Evolutionary conservation across 1,139 yeast species (phyloP).

Genomic region (Saccharomycopsis phalli): DNA sequence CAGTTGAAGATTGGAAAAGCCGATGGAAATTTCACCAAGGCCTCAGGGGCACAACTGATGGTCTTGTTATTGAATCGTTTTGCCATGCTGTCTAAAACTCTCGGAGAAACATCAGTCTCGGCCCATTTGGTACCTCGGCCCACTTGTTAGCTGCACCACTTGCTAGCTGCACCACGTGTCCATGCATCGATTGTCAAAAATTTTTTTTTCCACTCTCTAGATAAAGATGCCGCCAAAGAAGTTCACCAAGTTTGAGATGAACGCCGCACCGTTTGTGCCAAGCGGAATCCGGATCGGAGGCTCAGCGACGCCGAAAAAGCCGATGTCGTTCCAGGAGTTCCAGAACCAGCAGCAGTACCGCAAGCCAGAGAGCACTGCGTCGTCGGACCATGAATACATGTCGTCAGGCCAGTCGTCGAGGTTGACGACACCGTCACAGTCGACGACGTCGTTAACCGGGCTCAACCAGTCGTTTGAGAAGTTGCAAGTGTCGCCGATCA

Average conservation of each 20-base stretch:
- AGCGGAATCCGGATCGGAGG: slow-evolving; percentile 1
- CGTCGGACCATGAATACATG: slow-evolving; percentile 8
- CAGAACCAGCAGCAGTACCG: slow-evolving; percentile 5
- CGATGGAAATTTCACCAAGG: too few species aligned
- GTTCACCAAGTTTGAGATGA: slow-evolving; percentile 16
- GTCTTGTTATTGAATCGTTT: too few species aligned
- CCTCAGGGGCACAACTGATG: too few species aligned
- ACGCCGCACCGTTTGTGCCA: slow-evolving; percentile 5
- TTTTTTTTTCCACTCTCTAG: slow-evolving; percentile 1
- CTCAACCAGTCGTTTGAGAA: slow-evolving; percentile 62
- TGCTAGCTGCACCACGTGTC: too few species aligned
- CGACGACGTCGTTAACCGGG: slow-evolving; percentile 65
- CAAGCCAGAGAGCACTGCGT: slow-evolving; percentile 4
- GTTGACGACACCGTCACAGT: slow-evolving; percentile 31
- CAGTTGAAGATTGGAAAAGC: too few species aligned
- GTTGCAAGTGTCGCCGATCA: slow-evolving; percentile 60
- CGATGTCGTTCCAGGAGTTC: slow-evolving; percentile 32
- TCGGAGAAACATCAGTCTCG: too few species aligned
- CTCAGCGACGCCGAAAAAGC: slow-evolving; percentile 10
- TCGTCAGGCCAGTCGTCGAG: slow-evolving; percentile 15
- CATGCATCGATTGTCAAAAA: background rate
- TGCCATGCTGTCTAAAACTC: too few species aligned
- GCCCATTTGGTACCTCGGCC: too few species aligned
- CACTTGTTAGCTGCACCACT: too few species aligned
- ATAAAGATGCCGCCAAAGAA: slow-evolving; percentile 11